These are phyloP conservation scores for Xanthoconium purpureum DNA, from an alignment of 768 basidiomycete genomes.

Conservation along the genomic window DNA sequence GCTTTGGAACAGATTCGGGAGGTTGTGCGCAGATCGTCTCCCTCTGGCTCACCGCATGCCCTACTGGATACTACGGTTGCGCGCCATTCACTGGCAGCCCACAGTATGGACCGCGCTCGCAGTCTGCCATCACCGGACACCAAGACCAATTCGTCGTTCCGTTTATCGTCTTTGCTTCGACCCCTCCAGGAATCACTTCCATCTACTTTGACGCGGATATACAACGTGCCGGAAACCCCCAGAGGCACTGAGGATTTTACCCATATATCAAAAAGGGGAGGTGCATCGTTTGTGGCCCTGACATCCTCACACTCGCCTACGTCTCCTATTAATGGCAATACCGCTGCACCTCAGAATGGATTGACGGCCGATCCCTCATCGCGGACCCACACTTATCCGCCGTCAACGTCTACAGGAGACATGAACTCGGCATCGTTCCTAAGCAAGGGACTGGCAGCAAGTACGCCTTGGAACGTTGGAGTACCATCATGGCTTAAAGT, in stretches of 20 bases:
- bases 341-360: slow-evolving; percentile 7
- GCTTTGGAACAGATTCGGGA: slow-evolving; percentile 82
- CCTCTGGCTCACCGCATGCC: slow-evolving; percentile 20
- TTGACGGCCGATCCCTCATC: slow-evolving; percentile 26
- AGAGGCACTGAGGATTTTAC: slow-evolving; percentile 63
- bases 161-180: slow-evolving; percentile 60
- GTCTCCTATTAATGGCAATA: slow-evolving; percentile 13
- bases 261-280: slow-evolving; percentile 57
- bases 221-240: slow-evolving; percentile 32
- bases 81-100: slow-evolving; percentile 29
- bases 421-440: slow-evolving; percentile 34
- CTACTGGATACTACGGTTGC: slow-evolving; percentile 61
- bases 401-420: slow-evolving; percentile 56
- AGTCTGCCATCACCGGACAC: slow-evolving; percentile 36
- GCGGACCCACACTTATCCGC: slow-evolving; percentile 77
- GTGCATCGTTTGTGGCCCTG: slow-evolving; percentile 58
- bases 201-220: slow-evolving; percentile 34
- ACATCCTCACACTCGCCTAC: slow-evolving; percentile 39
- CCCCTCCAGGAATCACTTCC: slow-evolving; percentile 62
- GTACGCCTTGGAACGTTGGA: slow-evolving; percentile 54
- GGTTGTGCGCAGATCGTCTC: slow-evolving; percentile 54
- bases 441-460: slow-evolving; percentile 42
- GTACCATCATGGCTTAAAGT: slow-evolving; percentile 72
- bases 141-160: slow-evolving; percentile 48
- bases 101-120: slow-evolving; percentile 39